These are phyloP conservation scores for Candida tropicalis DNA, from an alignment of 1,139 yeast genomes.

Conservation along the genomic window DNA sequence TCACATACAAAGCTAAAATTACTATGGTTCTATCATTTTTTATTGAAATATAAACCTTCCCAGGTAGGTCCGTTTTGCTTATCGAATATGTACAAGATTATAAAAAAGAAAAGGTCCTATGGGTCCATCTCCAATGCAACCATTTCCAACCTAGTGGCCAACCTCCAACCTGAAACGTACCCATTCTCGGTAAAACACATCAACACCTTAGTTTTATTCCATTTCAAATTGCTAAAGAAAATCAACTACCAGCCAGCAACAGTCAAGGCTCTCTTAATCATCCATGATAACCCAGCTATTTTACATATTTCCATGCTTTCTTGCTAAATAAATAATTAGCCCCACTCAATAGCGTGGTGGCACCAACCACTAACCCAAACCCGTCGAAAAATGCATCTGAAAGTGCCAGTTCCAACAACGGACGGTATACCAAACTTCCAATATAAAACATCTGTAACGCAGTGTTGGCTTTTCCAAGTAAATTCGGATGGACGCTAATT, in stretches of 20 bases:
- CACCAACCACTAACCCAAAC: constrained; percentile 54
- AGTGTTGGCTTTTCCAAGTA: constrained; percentile 85
- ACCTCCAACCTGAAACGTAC: not conserved
- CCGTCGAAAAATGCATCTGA: constrained; percentile 17
- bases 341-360: constrained; percentile 81
- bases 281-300: constrained; percentile 16
- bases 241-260: constrained; percentile 9
- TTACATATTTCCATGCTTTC: constrained; percentile 56
- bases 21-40: constrained; percentile 14
- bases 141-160: not conserved
- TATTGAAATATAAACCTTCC: constrained; percentile 7
- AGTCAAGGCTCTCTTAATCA: constrained; percentile 14
- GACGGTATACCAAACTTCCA: constrained; percentile 71
- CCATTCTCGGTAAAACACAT: not conserved
- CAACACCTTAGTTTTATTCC: constrained; percentile 8
- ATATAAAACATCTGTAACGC: constrained; percentile 90
- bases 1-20: constrained; percentile 4
- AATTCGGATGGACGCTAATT: constrained; percentile 89
- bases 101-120: too few species aligned
- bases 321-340: constrained; percentile 70
- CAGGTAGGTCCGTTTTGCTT: constrained; percentile 14
- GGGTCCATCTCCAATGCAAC: constrained; percentile 4
- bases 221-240: constrained; percentile 8
- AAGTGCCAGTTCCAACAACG: constrained; percentile 48
- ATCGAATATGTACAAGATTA: constrained; percentile 10